Evolutionary conservation across 2,329 filamentous ascomycete species (phyloP), one percentile per base, ranked within the genome.

Genomic region (Paraphaeosphaeria sporulosa): DNA sequence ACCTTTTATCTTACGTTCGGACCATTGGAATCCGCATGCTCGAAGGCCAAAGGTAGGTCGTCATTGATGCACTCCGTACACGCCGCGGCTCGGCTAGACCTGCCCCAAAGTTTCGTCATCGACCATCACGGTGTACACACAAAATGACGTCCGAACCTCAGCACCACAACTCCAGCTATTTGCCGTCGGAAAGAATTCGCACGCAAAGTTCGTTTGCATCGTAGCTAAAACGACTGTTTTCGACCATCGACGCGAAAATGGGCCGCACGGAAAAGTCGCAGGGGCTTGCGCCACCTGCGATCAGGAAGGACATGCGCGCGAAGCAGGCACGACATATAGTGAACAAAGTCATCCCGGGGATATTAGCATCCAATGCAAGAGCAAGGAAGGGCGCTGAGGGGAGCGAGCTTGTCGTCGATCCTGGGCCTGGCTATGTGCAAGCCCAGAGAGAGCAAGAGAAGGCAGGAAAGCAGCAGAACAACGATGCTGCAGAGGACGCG

Each of bases 261-360:
- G 78, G 78, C 17, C 74, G 78, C 44, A 71, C 69, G 15, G 70
- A 77, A 46, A 70, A 72, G 61, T 77, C 76, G 1, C 71, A 75
- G 57, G 71, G 75, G 38, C 69, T 78, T n/a, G 72, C 74, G n/a
- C 76, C 76, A 7, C 77, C 76, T 17, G 63, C 74, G 1, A 60
- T 76, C 32, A 69, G 77, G 51, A 78, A 78, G 66, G 74, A 78
- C 21, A 63, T 71, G 1, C 79, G 84, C 15, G 81, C 83, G 1
- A 87, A 87, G 66, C 79, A 81, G 58, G 86, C 86, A 32, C 84
- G 83, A 55, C 79, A 83, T 9, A 87, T 87, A 2, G 74, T 89
- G 60, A 87, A 88, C 72, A 85, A 84, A 67, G 79, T 81, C n/a
- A 83, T 90, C 12, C 87, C 87, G 1, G 77, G 83, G 0, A 75